Base-by-base conservation (phyloP, 2,329 filamentous ascomycete species). In the Mycosphaerella arachidis region DNA sequence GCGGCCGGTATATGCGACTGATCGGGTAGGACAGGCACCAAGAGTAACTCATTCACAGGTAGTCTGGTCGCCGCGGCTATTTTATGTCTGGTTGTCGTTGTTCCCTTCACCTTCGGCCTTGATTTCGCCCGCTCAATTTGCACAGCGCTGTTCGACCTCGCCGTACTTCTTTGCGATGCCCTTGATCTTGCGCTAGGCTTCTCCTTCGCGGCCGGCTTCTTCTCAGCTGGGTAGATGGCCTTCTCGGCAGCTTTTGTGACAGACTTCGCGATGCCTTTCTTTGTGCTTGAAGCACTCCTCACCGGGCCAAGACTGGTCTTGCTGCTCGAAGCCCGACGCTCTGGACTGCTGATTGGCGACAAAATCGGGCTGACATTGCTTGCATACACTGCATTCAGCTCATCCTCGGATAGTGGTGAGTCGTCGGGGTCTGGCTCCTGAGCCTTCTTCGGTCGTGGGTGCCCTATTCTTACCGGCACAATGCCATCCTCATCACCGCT, bases 401-500 rank as follows among this genome's bases (percentile, higher is more conserved):
- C 60, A 24, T 63, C 67, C 59, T 71, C 69, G 12, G 69, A 73
- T 12, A 73, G 58, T 27, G 67, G 67, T 1, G 71, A 67, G 35
- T 71, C 69, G 8, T 71, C 66, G 46, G 68, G 57, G 27, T 63
- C 63, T n/a, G 59, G 58, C n/a, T 61, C 51, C 29, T 4, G 7
- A 12, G 20, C 27, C 12, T 53, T 43, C 30, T 57, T 29, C 12
- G 13, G n/a, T 12, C 35, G 27, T 18, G 48, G 20, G 1, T 40
- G 13, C 4, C 10, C 20, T 24, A 20, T 6, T 6, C 46, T 24
- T 7, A 31, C 9, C 10, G 46, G 29, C 20, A 50, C 29, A 10
- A 31, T n/a, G 18, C 40, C 54, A 4, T 48, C 45, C 13, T 48
- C 53, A 12, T 48, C 45, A n/a, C 45, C 53, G 1, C 61, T 57